Percentiles rank a stretch among this genome's conserved stretches.
Evolutionary conservation across 2,329 filamentous ascomycete species (phyloP).

Genomic region (Cercospora brassicicola): DNA sequence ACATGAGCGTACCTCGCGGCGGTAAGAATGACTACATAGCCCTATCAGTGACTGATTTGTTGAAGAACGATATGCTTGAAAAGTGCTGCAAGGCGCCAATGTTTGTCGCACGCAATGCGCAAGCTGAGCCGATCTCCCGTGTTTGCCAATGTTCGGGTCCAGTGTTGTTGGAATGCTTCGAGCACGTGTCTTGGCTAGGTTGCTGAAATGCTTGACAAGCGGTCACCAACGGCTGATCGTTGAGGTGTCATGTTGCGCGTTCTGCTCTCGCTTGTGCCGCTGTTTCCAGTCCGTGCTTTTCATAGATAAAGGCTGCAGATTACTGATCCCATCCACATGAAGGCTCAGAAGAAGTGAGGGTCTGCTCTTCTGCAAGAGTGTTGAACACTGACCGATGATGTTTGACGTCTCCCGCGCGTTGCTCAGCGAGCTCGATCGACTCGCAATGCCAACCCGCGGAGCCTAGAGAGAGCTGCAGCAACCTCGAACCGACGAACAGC

Average conservation of each 20-base stretch:
- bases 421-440: conserved; percentile 11
- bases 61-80: neutral
- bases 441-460: conserved; percentile 29
- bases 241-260: neutral
- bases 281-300: neutral
- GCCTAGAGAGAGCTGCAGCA: conserved; percentile 35
- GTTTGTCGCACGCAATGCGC: neutral
- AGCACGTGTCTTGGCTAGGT: neutral
- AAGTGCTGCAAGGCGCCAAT: neutral
- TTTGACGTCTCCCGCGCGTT: neutral
- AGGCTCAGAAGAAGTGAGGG: neutral
- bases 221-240: neutral
- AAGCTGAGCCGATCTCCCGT: neutral
- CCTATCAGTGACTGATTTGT: neutral
- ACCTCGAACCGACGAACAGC: conserved; percentile 36
- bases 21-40: neutral
- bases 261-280: neutral
- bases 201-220: neutral
- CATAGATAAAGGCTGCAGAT: neutral
- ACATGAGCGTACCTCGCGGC: neutral
- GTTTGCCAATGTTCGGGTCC: neutral
- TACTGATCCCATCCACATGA: neutral
- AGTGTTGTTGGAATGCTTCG: neutral
- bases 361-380: neutral
- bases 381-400: neutral